These are phyloP conservation scores for Pontederia paniculata DNA, from an alignment of 176 grass and related monocot species.

Conservation along the genomic window DNA sequence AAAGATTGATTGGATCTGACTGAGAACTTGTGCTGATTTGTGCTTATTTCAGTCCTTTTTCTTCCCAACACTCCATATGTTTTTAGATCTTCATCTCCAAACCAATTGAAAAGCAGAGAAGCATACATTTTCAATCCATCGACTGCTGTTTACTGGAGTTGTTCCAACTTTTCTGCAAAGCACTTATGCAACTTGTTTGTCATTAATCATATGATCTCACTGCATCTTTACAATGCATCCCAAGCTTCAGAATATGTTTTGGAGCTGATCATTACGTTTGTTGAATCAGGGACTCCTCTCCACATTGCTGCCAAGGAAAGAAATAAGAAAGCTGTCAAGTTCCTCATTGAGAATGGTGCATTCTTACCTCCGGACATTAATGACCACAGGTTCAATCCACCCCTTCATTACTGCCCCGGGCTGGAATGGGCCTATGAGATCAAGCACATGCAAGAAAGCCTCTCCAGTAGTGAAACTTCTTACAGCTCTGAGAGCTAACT, in stretches of 20 bases:
- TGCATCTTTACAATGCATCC: not conserved
- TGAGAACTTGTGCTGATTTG: too few species aligned
- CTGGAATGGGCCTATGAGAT: slow-evolving; percentile 97
- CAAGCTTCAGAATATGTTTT: too few species aligned
- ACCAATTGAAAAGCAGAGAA: too few species aligned
- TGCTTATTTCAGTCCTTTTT: too few species aligned
- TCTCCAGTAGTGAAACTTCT: slow-evolving; percentile 23
- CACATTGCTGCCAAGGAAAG: slow-evolving; percentile 94
- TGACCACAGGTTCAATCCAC: slow-evolving; percentile 91
- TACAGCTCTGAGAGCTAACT: slow-evolving; percentile 39
- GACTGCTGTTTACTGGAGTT: too few species aligned
- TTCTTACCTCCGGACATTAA: slow-evolving; percentile 90
- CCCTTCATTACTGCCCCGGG: slow-evolving; percentile 90
- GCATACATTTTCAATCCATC: too few species aligned
- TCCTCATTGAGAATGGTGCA: slow-evolving; percentile 79
- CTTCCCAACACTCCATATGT: too few species aligned
- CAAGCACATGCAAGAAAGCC: slow-evolving; percentile 46
- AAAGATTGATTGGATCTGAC: too few species aligned
- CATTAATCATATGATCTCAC: too few species aligned
- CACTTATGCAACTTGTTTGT: too few species aligned
- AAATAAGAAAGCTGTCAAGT: slow-evolving; percentile 74
- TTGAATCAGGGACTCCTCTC: slow-evolving; percentile 69
- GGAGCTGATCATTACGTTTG: not conserved
- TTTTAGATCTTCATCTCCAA: too few species aligned
- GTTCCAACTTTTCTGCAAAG: too few species aligned